Base-by-base conservation (phyloP, 192 early-diverging fungal genomes). In the Entomortierella chlamydospora region DNA sequence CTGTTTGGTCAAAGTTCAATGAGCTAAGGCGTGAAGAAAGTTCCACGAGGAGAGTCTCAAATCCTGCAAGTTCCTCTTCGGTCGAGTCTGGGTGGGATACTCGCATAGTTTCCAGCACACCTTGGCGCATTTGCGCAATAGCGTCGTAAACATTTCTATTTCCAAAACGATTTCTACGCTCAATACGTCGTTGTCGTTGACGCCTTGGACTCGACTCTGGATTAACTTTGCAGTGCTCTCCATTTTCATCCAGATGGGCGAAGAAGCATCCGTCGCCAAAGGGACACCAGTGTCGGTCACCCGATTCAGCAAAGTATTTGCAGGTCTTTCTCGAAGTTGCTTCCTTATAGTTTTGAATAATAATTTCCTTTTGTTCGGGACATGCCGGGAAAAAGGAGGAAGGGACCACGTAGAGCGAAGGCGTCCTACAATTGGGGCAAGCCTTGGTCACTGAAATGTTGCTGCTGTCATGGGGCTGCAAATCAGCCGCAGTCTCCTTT, bases 401-500 rank as follows among this genome's bases (percentile, higher is more conserved):
- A 10, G 76, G 76, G 2, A 79, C 67, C 15, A 79, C 52, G 37
- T 66, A 79, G 22, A 79, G 68, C 6, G 76, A 79, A 11, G 56
- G 76, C 15, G 76, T 79, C 20, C 76, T 41, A 22, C 76, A 79
- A 42, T 79, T 79, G 18, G 76, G 76, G 17, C 76, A 79, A 6
- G 76, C 76, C 20, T 79, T 79, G 4, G 76, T 79, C n/a, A 79
- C 76, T 0, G 76, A 79, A 5, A 10, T 23, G 13, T 22, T 70
- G 6, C 52, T 54, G 34, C 60, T 39, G 17, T 61, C 56, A 50
- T 28, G 17, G 0, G 49, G 42, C 5, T 64, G 33, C 2, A 61
- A n/a, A 31, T 79, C 62, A 23, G 43, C 15, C 3, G 61, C 29
- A n/a, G 70, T 70, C 15, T 79, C 63, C 57, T 79, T 79, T 41